Base-by-base conservation (phyloP, 805 yeast genomes). In the Blastobotrys americana region DNA sequence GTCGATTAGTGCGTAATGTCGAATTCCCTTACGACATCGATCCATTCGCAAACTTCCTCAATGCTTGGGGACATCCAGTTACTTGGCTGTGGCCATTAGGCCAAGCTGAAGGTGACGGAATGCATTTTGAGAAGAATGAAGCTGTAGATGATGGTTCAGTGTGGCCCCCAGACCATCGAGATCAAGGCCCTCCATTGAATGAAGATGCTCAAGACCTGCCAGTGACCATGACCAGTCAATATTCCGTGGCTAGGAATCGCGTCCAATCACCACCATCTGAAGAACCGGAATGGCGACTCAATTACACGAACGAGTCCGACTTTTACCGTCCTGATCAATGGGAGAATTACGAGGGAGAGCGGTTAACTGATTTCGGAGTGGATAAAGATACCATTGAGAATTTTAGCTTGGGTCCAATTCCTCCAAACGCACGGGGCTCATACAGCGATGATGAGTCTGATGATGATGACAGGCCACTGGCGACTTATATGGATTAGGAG, bases 121-220 rank as follows among this genome's bases (percentile, higher is more conserved):
- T 74, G 41, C 56, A 56, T 1, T 88, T 78, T 50, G 63, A 62
- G 4, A 78, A 73, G 48, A 77, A 77, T 50, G 85, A 80, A 37
- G 58, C 72, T 15, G 72, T 48, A 9, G 58, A 59, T 21, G 66
- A 66, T 50, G 74, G 77, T 1, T 65, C 82, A 34, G 93, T 96
- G 2, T 90, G 97, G 95, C 98, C 98, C 1, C 95, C 96, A 1
- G 95, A 87, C 64, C 88, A 86, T 4, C 80, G 80, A 0, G 69
- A 72, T 53, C 71, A 66, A 41, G 71, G 63, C 33, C 39, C 42
- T 5, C 25, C 39, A 4, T 13, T 8, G 31, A 13, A 8, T 13
- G 10, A 13, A 13, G 31, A 25, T 13, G 16, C n/a, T 31, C 20
- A 18, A 16, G 18, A 18, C 9, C 15, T 19, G 19, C 41, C 20